Conservation (phyloP, 108 stramenopile species). For the Nitzschia palea region DNA sequence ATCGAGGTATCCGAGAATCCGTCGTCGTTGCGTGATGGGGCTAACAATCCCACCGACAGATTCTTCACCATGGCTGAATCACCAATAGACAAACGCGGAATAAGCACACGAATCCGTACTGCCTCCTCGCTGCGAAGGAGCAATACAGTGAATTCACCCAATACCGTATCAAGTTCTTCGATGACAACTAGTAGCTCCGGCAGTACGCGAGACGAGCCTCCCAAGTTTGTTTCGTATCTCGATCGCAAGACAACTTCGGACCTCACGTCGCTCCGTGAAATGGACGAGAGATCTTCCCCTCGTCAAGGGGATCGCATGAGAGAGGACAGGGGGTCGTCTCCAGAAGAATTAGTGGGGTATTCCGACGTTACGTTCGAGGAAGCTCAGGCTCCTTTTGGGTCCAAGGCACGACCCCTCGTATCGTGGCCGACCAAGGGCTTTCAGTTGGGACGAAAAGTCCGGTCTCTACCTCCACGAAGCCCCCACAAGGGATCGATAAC, state of each 20-base stretch:
- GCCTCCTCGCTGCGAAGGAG: slow-evolving; percentile 9
- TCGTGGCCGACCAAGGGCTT: slow-evolving; percentile 7
- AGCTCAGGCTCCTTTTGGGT: slow-evolving; percentile 20
- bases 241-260: slow-evolving; percentile 31
- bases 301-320: slow-evolving; percentile 3
- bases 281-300: slow-evolving; percentile 13
- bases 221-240: slow-evolving; percentile 38
- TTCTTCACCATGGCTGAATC: slow-evolving; percentile 30
- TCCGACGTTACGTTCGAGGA: slow-evolving; percentile 35
- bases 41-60: slow-evolving; percentile 30
- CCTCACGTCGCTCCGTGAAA: slow-evolving; percentile 31
- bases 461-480: slow-evolving; percentile 40
- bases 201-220: slow-evolving; percentile 23
- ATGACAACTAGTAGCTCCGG: slow-evolving; percentile 25
- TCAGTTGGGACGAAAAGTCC: slow-evolving; percentile 23
- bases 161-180: slow-evolving; percentile 23
- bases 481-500: slow-evolving; percentile 26
- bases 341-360: slow-evolving; percentile 18
- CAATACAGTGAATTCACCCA: slow-evolving; percentile 18
- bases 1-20: slow-evolving; percentile 15
- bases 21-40: slow-evolving; percentile 32
- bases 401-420: slow-evolving; percentile 11
- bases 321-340: slow-evolving; percentile 24
- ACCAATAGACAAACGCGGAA: not conserved
- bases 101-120: slow-evolving; percentile 2